Conservation (phyloP, 768 basidiomycete species). For the Austroboletus eburneus region DNA sequence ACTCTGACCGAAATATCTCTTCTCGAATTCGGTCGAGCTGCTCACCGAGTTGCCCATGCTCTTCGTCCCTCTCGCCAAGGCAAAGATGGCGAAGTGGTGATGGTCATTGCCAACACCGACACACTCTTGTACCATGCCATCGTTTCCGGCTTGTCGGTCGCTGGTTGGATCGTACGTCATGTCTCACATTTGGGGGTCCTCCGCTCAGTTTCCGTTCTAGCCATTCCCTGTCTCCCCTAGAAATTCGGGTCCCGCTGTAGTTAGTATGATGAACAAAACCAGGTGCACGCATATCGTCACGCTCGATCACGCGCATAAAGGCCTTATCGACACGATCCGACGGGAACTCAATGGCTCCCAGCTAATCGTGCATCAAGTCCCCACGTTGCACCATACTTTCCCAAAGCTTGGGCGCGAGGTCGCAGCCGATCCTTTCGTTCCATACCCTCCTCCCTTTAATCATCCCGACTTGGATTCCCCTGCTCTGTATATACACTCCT, state of each 20-base stretch:
- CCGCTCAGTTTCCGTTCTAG: slow-evolving; percentile 18
- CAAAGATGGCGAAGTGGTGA: slow-evolving; percentile 17
- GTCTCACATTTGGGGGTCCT: slow-evolving; percentile 23
- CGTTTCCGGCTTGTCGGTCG: slow-evolving; percentile 34
- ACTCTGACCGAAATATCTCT: slow-evolving; percentile 19
- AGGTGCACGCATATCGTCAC: slow-evolving; percentile 20
- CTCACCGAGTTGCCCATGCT: slow-evolving; percentile 36
- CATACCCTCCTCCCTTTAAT: slow-evolving; percentile 10
- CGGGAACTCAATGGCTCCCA: background rate
- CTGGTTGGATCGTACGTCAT: slow-evolving; percentile 33
- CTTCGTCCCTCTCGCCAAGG: slow-evolving; percentile 33
- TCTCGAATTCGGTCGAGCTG: slow-evolving; percentile 27
- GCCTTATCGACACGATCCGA: slow-evolving; percentile 10
- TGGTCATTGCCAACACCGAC: slow-evolving; percentile 28
- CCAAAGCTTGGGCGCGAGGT: slow-evolving; percentile 38
- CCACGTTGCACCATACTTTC: slow-evolving; percentile 28
- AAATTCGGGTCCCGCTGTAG: slow-evolving; percentile 41
- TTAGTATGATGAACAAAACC: slow-evolving; percentile 20
- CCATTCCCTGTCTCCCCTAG: slow-evolving; percentile 37
- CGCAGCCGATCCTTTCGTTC: slow-evolving; percentile 11
- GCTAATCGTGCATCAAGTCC: slow-evolving; percentile 17
- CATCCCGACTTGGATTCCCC: slow-evolving; percentile 31
- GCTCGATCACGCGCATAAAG: slow-evolving; percentile 13
- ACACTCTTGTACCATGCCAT: slow-evolving; percentile 33
- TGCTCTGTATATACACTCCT: slow-evolving; percentile 46